A percentile compares a stretch with the other conserved stretches of the same genome.
phyloP scores from a whole-genome alignment of 768 basidiomycete genomes.

The Lactarius psammicola region DNA sequence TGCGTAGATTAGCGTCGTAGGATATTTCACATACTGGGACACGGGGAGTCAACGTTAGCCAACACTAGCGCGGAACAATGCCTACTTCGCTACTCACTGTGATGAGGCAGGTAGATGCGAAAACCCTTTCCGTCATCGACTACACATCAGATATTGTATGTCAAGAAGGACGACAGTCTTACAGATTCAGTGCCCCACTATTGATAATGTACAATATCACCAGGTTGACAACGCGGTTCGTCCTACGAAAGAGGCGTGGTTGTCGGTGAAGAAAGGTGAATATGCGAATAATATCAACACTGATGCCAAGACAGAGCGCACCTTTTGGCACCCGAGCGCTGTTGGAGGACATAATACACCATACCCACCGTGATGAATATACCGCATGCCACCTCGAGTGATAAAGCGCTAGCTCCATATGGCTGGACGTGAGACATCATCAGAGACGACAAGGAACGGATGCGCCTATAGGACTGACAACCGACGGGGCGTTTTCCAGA shows the following conservation, averaged over 20 bases:
- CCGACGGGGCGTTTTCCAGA: background rate
- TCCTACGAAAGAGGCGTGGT: background rate
- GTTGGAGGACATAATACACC: constrained; percentile 20
- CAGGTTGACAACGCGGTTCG: constrained; percentile 13
- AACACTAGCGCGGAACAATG: background rate
- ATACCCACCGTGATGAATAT: constrained; percentile 14
- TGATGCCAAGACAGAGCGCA: background rate
- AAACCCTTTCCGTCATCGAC: constrained; percentile 2
- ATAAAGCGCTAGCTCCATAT: constrained; percentile 7
- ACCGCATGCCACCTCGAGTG: constrained; percentile 15
- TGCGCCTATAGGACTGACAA: constrained; percentile 4
- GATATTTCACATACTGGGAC: constrained; percentile 8
- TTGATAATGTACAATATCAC: constrained; percentile 15
- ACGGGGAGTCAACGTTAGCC: constrained; percentile 1
- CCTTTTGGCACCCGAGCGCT: constrained; percentile 11
- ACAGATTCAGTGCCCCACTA: constrained; percentile 20
- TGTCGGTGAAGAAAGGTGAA: background rate
- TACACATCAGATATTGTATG: background rate
- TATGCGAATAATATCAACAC: background rate
- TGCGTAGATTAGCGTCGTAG: constrained; percentile 20
- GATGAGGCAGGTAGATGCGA: constrained; percentile 11
- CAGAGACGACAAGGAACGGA: background rate
- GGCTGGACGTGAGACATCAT: constrained; percentile 9
- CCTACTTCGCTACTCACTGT: constrained; percentile 2
- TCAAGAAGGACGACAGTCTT: background rate